Evolutionary conservation across 257 asterid species (phyloP), one percentile per base, ranked within the genome.

Genomic region (Solanum etuberosum): DNA sequence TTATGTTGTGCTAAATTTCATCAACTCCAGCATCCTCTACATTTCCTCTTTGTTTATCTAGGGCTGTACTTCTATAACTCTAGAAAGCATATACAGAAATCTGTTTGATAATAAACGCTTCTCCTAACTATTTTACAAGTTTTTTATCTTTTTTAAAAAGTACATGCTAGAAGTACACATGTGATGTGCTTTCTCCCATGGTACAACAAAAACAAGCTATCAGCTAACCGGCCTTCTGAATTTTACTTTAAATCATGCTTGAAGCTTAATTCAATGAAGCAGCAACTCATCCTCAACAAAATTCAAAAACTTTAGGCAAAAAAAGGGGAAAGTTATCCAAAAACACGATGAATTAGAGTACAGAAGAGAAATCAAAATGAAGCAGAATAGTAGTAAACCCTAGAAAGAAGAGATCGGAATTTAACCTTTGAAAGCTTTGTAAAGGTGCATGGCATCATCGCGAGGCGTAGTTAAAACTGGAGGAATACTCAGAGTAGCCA

Each of bases 391-490:
- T 15, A 46, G 25, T 8, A 78, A 68, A 43, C 40, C 84, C 65
- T 43, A 78, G n/a, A 78, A 78, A 25, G 2, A 77, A 77, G 21
- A 6, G 35, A 40, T 40, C 14, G 0, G 4, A 81, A 48, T 32
- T 29, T 8, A 92, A 94, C 99, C 99, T 91, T 97, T 95, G 86
- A 95, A 97, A 89, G 99, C 98, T 54, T 93, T 94, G 95, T 93
- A 87, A 82, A 97, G 97, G 46, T 93, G 93, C 83, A 87, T 90
- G 77, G 98, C 99, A 86, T 97, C 99, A 86, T 97, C 98, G 16
- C 99, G 98, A 42, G 98, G 99, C 29, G 98, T 86, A 59, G 96
- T 87, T 84, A 97, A 84, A 88, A 91, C 89, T 31, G 96, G 97
- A 86, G 98, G 96, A 77, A 94, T 73, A 32, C 87, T 92, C 86